Percentiles rank a stretch among this genome's conserved stretches.
These are phyloP conservation scores for Trichoderma sp. DNA, from an alignment of 2,329 filamentous ascomycete species.

Conservation along the genomic window DNA sequence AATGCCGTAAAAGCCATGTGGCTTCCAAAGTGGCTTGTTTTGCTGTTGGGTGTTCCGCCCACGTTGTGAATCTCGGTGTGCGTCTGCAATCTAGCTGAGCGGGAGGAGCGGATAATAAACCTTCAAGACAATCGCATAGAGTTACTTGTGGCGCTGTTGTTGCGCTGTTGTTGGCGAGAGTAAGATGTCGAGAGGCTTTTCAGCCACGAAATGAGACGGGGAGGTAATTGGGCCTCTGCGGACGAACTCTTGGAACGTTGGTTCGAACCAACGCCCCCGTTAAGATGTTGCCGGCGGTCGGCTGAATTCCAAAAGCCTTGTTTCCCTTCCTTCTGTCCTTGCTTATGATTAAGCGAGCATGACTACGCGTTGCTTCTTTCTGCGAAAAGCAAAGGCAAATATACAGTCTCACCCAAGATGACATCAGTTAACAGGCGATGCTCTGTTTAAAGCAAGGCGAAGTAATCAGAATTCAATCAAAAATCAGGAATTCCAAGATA, in stretches of 20 bases:
- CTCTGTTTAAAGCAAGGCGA: not conserved
- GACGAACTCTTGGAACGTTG: not conserved
- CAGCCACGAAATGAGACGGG: not conserved
- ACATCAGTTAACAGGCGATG: not conserved
- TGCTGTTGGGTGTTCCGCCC: not conserved
- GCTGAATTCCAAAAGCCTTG: not conserved
- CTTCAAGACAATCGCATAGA: not conserved
- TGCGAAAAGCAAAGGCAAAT: not conserved
- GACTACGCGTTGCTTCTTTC: not conserved
- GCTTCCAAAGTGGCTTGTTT: not conserved
- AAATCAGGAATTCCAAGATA: not conserved
- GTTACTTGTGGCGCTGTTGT: not conserved
- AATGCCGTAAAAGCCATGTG: not conserved
- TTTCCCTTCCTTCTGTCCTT: not conserved
- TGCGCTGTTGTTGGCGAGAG: not conserved
- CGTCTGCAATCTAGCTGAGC: not conserved
- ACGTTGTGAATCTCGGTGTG: not conserved
- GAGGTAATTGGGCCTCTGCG: not conserved
- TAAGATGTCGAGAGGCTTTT: not conserved
- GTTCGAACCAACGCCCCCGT: not conserved
- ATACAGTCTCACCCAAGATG: not conserved
- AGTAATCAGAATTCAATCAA: not conserved
- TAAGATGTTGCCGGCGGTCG: not conserved
- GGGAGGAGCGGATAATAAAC: not conserved
- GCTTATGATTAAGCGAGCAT: conserved; percentile 8